Evolutionary conservation across 1,284 basidiomycete species (phyloP).

Genomic region (Cerrena zonata): DNA sequence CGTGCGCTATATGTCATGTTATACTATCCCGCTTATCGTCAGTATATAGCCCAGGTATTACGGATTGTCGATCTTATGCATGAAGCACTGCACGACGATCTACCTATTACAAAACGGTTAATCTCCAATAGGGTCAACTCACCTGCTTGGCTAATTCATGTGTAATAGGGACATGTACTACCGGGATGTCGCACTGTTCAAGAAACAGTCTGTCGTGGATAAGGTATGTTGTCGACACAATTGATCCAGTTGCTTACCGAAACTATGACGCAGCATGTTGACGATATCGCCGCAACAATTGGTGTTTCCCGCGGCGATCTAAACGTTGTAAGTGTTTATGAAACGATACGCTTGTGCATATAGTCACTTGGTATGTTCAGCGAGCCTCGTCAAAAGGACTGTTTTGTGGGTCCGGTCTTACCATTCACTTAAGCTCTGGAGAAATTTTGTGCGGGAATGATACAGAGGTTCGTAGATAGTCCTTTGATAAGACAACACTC

Average conservation of each 20-base stretch:
- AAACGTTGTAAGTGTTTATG: slow-evolving; percentile 55
- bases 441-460: slow-evolving; percentile 46
- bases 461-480: slow-evolving; percentile 43
- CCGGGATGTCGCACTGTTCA: slow-evolving; percentile 73
- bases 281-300: slow-evolving; percentile 82
- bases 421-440: slow-evolving; percentile 52
- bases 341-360: neutral
- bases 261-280: slow-evolving; percentile 86
- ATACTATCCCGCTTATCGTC: neutral
- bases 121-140: neutral
- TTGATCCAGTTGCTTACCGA: too few relatives aligned
- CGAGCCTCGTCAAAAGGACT: slow-evolving; percentile 84
- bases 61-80: slow-evolving; percentile 58
- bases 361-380: slow-evolving; percentile 36
- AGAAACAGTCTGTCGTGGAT: slow-evolving; percentile 69
- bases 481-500: neutral
- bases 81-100: slow-evolving; percentile 49
- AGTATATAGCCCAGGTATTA: slow-evolving; percentile 56
- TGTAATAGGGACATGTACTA: slow-evolving; percentile 79
- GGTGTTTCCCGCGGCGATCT: slow-evolving; percentile 68
- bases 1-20: neutral
- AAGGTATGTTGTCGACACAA: slow-evolving; percentile 51
- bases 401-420: slow-evolving; percentile 61
- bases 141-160: neutral
- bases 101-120: slow-evolving; percentile 67